Conservation (phyloP, 192 early-diverging fungal genomes). For the Coemansia sp. region DNA sequence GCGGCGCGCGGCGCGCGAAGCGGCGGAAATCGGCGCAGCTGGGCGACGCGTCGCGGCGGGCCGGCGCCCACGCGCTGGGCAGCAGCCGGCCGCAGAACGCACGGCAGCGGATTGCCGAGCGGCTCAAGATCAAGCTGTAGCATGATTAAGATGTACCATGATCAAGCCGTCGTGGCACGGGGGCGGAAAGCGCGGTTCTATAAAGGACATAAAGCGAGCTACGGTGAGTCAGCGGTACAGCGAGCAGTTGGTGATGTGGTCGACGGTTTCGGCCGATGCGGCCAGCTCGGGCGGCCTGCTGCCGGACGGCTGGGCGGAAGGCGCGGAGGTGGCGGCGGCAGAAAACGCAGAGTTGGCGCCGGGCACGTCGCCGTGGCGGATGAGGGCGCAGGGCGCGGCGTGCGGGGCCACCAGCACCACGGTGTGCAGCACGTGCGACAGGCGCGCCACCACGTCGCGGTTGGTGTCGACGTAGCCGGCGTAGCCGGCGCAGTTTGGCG, state of each 20-base stretch:
- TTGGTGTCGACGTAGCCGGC: slow-evolving; percentile 37
- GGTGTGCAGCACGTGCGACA: slow-evolving; percentile 17
- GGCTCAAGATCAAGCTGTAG: slow-evolving; percentile 46
- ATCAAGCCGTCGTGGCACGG: too few relatives aligned
- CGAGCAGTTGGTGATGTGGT: neutral
- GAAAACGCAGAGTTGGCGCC: slow-evolving; percentile 14
- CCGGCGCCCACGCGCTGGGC: neutral
- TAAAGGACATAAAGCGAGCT: too few relatives aligned
- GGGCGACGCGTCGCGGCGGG: neutral
- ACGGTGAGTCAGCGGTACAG: neutral
- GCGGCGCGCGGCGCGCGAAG: neutral
- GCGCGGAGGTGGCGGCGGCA: neutral
- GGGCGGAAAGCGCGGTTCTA: too few relatives aligned
- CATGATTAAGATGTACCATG: neutral
- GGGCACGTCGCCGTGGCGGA: slow-evolving; percentile 21
- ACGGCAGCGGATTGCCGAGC: slow-evolving; percentile 38
- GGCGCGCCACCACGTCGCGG: slow-evolving; percentile 15
- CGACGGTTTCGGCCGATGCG: neutral
- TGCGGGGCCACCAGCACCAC: slow-evolving; percentile 8
- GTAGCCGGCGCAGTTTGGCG: neutral
- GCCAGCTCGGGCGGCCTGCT: neutral
- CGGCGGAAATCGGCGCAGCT: slow-evolving; percentile 3
- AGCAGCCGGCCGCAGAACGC: slow-evolving; percentile 14
- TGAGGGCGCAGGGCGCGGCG: neutral
- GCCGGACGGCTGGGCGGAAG: neutral